Evolutionary conservation across 2,329 filamentous ascomycete genomes (phyloP), one percentile per base, ranked within the genome.

Genomic region (Talaromyces sp.): DNA sequence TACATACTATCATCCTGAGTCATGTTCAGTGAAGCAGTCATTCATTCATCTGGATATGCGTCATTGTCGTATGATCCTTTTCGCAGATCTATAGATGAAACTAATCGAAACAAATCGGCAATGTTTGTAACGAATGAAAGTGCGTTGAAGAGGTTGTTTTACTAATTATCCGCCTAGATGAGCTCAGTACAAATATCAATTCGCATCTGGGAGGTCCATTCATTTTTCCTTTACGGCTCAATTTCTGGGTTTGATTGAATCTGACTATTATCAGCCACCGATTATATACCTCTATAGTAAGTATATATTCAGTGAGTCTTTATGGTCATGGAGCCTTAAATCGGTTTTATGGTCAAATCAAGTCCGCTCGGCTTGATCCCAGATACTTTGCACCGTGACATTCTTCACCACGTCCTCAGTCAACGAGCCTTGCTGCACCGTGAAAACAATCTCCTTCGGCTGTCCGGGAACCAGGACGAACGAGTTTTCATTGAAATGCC

Each of bases 361-460:
- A 47, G 22, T 19, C 5, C 41, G 19, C 27, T 60, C 19, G 3
- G 63, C 45, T 63, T 76, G 74, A 68, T 86, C 79, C 83, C 83
- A 87, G 58, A 87, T 73, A 71, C 84, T 86, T 65, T 77, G 72
- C 60, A 84, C 83, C 2, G 79, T 83, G 9, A 86, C 84, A 24
- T 75, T 75, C 4, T 77, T 67, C 14, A 76, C 71, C 83, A 84
- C 85, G 11, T 70, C 71, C 0, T 79, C 80, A 6, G 70, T 68
- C 1, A 76, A 80, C n/a, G 70, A 75, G 74, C 81, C 82, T 41
- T 75, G 80, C 67, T 83, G 78, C 0, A 84, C 74, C 14, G 70
- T 79, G 66, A 83, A 86, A 0, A 73, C 73, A 6, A 87, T 70
- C 59, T 78, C 74, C 69, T 77, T 82, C 57, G 74, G 76, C 71